These are phyloP conservation scores for Alternaria gansuensis DNA, from an alignment of 2,329 filamentous ascomycete genomes.

Conservation along the genomic window DNA sequence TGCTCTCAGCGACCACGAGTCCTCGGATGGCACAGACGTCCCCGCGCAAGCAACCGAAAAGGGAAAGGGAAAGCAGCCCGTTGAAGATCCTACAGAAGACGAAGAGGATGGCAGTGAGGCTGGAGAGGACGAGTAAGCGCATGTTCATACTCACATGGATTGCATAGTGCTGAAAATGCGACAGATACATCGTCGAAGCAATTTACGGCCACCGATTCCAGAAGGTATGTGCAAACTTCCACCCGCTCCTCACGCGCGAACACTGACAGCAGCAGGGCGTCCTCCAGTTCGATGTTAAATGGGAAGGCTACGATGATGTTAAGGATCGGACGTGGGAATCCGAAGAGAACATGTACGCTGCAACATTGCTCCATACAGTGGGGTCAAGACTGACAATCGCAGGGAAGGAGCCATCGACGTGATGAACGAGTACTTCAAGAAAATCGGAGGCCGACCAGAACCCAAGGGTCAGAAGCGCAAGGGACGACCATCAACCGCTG, in stretches of 20 bases:
- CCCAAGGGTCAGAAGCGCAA: constrained; percentile 65
- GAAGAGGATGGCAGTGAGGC: constrained; percentile 52
- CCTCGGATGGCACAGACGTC: constrained; percentile 43
- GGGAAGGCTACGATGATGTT: constrained; percentile 78
- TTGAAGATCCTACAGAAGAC: constrained; percentile 18
- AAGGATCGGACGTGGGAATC: constrained; percentile 81
- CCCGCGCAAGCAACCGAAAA: constrained; percentile 36
- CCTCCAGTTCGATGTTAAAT: constrained; percentile 75
- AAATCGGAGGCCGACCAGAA: constrained; percentile 69
- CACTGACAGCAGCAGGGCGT: constrained; percentile 31
- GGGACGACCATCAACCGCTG: constrained; percentile 38
- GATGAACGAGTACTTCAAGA: constrained; percentile 69
- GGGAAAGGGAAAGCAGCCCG: constrained; percentile 17
- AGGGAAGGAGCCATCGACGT: constrained; percentile 59
- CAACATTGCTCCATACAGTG: not conserved
- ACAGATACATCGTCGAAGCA: constrained; percentile 76
- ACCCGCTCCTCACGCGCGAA: constrained; percentile 38
- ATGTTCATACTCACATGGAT: constrained; percentile 52
- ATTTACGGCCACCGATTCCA: constrained; percentile 71
- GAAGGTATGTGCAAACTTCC: constrained; percentile 23
- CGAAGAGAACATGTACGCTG: constrained; percentile 71
- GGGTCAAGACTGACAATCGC: constrained; percentile 14
- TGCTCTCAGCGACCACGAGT: constrained; percentile 54
- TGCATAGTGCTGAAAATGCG: constrained; percentile 34
- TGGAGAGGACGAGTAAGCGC: constrained; percentile 50